phyloP scores from a whole-genome alignment of 2,329 filamentous ascomycete genomes.

The Aspergillus fumigatiaffinis region DNA sequence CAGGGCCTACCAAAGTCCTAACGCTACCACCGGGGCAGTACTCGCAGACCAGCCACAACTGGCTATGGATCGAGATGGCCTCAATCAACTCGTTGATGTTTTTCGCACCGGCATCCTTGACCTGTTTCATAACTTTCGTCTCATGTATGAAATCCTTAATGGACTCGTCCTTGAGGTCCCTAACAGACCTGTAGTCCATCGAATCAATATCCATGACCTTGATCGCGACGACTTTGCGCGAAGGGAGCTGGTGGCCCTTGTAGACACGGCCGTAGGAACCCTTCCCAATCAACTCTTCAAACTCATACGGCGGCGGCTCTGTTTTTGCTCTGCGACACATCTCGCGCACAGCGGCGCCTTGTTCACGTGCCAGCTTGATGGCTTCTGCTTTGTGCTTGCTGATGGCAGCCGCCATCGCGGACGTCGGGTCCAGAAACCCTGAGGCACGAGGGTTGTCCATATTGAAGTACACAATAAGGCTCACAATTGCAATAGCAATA shows the following conservation, averaged over 20 bases:
- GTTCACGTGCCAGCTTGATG: conserved; percentile 44
- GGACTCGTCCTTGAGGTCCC: conserved; percentile 47
- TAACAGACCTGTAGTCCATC: conserved; percentile 44
- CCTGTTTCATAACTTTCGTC: conserved; percentile 59
- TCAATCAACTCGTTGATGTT: conserved; percentile 64
- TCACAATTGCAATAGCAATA: neutral
- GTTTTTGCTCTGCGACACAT: conserved; percentile 45
- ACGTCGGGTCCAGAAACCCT: conserved; percentile 38
- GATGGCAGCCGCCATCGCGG: conserved; percentile 40
- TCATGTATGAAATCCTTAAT: conserved; percentile 58
- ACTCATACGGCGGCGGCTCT: conserved; percentile 44
- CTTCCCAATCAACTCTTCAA: conserved; percentile 50
- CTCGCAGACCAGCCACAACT: conserved; percentile 64
- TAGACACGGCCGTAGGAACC: conserved; percentile 50
- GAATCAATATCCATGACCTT: conserved; percentile 51
- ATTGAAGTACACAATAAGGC: neutral
- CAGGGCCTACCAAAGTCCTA: conserved; percentile 54
- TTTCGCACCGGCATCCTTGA: conserved; percentile 58
- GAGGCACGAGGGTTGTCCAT: conserved; percentile 27
- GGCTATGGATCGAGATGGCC: conserved; percentile 60
- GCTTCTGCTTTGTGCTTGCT: conserved; percentile 49
- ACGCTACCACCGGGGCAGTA: conserved; percentile 65
- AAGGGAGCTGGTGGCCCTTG: conserved; percentile 42
- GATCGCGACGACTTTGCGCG: conserved; percentile 45
- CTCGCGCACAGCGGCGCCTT: conserved; percentile 43